Percentiles rank a stretch among this genome's conserved stretches.
phyloP scores from a whole-genome alignment of 2,329 filamentous ascomycete species.

The Dichotomopilus funicola region DNA sequence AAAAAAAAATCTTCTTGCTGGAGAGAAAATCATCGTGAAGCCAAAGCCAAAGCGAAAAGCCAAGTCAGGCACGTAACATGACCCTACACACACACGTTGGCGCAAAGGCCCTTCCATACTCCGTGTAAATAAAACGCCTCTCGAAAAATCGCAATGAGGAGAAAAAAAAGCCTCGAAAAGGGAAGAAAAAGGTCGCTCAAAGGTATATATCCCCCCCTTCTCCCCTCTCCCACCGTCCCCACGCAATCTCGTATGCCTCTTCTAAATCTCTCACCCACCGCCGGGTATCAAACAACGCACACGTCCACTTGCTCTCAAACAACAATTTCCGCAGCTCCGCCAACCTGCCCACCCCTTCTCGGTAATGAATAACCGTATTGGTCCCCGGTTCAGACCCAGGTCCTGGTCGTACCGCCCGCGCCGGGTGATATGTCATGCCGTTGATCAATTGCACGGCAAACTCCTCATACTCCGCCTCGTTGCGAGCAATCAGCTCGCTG shows the following conservation, averaged over 20 bases:
- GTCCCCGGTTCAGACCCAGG: too few species aligned
- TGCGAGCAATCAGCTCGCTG: constrained; percentile 66
- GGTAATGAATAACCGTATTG: constrained; percentile 28
- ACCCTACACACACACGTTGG: too few species aligned
- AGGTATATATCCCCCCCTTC: constrained; percentile 93
- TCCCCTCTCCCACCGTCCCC: constrained; percentile 79
- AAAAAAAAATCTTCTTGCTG: too few species aligned
- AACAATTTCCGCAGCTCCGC: constrained; percentile 73
- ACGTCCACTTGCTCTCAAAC: constrained; percentile 77
- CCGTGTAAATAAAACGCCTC: too few species aligned
- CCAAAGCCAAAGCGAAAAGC: too few species aligned
- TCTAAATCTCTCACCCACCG: constrained; percentile 91
- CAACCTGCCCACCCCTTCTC: constrained; percentile 60
- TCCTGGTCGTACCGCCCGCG: not conserved
- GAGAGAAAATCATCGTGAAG: too few species aligned
- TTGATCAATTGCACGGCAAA: constrained; percentile 63
- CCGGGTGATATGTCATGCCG: constrained; percentile 52
- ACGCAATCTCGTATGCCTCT: constrained; percentile 79
- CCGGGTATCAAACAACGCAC: constrained; percentile 82
- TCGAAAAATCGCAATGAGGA: too few species aligned
- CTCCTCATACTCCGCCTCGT: constrained; percentile 79
- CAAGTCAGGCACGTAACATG: too few species aligned
- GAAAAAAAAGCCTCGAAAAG: too few species aligned
- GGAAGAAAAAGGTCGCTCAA: constrained; percentile 19
- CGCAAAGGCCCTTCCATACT: too few species aligned